Conservation (phyloP, 169 alveolate species). For the Plasmodium vivax region DNA sequence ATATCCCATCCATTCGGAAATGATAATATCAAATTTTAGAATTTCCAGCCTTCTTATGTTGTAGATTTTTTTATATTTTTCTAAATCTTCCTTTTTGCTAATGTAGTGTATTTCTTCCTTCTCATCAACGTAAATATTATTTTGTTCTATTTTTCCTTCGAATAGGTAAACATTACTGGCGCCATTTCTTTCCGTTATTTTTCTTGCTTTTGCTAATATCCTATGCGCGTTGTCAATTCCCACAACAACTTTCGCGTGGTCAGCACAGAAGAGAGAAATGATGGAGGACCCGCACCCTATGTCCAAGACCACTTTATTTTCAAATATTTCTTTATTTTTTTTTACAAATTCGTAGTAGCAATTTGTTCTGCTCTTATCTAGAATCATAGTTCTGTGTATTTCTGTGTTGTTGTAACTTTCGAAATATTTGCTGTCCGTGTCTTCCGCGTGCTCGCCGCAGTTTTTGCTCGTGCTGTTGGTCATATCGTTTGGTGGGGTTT, state of each 20-base stretch:
- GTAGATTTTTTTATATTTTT: constrained; percentile 90
- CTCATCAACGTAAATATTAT: constrained; percentile 84
- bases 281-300: constrained; percentile 98
- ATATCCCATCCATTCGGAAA: constrained; percentile 99
- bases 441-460: not conserved
- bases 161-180: constrained; percentile 94
- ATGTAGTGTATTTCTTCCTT: constrained; percentile 86
- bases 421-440: constrained; percentile 86
- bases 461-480: not conserved
- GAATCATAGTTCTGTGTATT: constrained; percentile 94
- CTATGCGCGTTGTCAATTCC: constrained; percentile 95
- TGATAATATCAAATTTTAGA: constrained; percentile 95
- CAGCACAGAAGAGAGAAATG: constrained; percentile 95
- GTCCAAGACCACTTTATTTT: constrained; percentile 94
- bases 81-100: constrained; percentile 67
- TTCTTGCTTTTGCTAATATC: constrained; percentile 89
- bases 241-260: constrained; percentile 77
- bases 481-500: not conserved
- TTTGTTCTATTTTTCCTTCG: constrained; percentile 87
- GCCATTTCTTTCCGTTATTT: constrained; percentile 93
- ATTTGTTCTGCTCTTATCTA: constrained; percentile 91
- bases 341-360: constrained; percentile 92
- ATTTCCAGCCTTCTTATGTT: constrained; percentile 93
- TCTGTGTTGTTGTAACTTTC: constrained; percentile 91
- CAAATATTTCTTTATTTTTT: constrained; percentile 81